Percentiles rank a stretch among this genome's conserved stretches.
Evolutionary conservation across 2,329 filamentous ascomycete species (phyloP).

Genomic region (Fusarium chuoi): DNA sequence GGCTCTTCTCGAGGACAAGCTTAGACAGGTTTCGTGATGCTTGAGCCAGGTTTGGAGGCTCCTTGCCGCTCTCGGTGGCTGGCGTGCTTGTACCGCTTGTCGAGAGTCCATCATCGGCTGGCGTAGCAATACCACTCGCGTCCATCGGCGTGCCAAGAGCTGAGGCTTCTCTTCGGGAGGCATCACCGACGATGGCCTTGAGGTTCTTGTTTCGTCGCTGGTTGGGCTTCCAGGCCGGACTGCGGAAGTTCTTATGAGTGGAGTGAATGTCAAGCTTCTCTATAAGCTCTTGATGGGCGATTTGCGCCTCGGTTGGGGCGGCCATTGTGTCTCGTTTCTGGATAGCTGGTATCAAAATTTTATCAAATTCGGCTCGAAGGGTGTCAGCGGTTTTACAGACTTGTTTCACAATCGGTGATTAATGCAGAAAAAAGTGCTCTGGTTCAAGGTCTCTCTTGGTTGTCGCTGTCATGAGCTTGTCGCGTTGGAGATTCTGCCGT

Average conservation of each 20-base stretch:
- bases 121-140: slow-evolving; percentile 79
- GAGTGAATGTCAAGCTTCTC: slow-evolving; percentile 92
- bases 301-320: slow-evolving; percentile 75
- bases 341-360: neutral
- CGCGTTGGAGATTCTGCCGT: slow-evolving; percentile 47
- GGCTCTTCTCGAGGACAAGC: slow-evolving; percentile 86
- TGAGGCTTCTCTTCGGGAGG: slow-evolving; percentile 88
- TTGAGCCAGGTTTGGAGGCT: slow-evolving; percentile 81
- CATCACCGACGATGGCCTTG: slow-evolving; percentile 94
- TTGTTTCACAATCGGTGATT: neutral
- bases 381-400: neutral
- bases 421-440: neutral
- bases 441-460: neutral
- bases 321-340: slow-evolving; percentile 58
- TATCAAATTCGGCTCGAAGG: neutral
- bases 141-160: slow-evolving; percentile 82
- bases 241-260: slow-evolving; percentile 89
- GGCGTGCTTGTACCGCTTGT: slow-evolving; percentile 70
- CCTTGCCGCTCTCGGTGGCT: slow-evolving; percentile 54
- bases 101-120: slow-evolving; percentile 63
- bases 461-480: slow-evolving; percentile 21
- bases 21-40: slow-evolving; percentile 87
- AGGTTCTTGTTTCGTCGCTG: slow-evolving; percentile 98
- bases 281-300: slow-evolving; percentile 86
- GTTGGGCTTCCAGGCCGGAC: slow-evolving; percentile 88